Evolutionary conservation across 2,329 filamentous ascomycete species (phyloP).

Genomic region (Stagonosporopsis rhizophila): DNA sequence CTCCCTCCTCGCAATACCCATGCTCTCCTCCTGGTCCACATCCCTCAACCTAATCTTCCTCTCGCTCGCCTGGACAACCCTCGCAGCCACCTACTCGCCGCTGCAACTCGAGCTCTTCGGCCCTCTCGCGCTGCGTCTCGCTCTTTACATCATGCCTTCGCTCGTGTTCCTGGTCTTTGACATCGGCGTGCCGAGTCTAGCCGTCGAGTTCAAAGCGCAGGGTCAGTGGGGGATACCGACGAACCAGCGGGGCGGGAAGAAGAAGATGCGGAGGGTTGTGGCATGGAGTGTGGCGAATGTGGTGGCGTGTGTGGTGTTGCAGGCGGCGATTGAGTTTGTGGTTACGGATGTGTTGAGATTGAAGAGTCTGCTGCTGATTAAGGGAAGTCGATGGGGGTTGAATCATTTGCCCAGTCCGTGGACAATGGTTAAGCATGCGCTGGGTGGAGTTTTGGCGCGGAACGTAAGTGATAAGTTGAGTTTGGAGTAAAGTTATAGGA

Average conservation of each 20-base stretch:
- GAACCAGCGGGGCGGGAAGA: slow-evolving; percentile 48
- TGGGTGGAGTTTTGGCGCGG: slow-evolving; percentile 61
- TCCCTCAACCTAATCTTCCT: slow-evolving; percentile 88
- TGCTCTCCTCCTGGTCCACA: slow-evolving; percentile 77
- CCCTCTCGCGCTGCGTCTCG: slow-evolving; percentile 68
- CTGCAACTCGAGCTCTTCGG: slow-evolving; percentile 78
- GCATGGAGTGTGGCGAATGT: slow-evolving; percentile 65
- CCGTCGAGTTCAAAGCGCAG: slow-evolving; percentile 72
- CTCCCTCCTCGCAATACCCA: slow-evolving; percentile 74
- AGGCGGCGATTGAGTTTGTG: slow-evolving; percentile 62
- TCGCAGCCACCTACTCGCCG: slow-evolving; percentile 78
- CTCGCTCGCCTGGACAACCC: slow-evolving; percentile 86
- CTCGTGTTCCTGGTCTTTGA: slow-evolving; percentile 77
- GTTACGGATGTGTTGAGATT: slow-evolving; percentile 61
- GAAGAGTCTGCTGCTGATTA: slow-evolving; percentile 65
- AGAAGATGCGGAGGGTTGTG: slow-evolving; percentile 58
- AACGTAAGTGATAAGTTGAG: slow-evolving; percentile 55
- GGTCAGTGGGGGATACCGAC: slow-evolving; percentile 60
- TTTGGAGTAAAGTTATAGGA: not conserved
- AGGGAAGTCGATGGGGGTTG: slow-evolving; percentile 64
- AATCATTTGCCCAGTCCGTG: slow-evolving; percentile 70
- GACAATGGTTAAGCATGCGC: slow-evolving; percentile 63
- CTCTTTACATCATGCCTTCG: slow-evolving; percentile 78
- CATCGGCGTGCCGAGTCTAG: slow-evolving; percentile 70
- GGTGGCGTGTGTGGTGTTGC: slow-evolving; percentile 59